Evolutionary conservation across 2,329 filamentous ascomycete genomes (phyloP), one percentile per base, ranked within the genome.

Genomic region (Teratosphaeria epicoccoides): DNA sequence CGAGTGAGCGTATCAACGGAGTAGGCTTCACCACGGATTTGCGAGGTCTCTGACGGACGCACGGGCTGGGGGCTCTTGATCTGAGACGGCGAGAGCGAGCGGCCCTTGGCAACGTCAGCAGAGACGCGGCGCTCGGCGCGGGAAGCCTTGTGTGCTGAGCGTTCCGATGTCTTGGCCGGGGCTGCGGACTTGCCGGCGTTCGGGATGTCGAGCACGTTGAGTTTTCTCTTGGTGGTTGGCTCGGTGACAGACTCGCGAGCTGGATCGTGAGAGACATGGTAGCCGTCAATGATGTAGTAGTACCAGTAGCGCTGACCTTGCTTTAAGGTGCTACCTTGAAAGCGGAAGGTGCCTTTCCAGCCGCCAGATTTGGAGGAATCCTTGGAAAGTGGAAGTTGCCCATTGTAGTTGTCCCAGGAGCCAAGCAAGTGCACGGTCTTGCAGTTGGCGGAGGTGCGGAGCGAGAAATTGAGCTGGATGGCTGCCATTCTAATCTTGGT

Each of bases 251-350:
- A 91, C 66, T 86, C 78, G 70, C 89, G 84, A 70, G 87, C 87
- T 62, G 91, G 90, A 76, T 97, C 93, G 80, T 97, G 91, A 56
- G 90, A 90, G 70, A 95, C 85, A 72, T 96, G 90, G 82, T 96
- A 96, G 63, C 93, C 93, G 71, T 98, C 93, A 72, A 97, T 93
- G 83, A 97, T 96, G 80, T 96, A 98, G 83, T 98, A 98, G 84
- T 97, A 98, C 93, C 93, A 98, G 83, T 97, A 97, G 69, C 91
- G 85, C 70, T 88, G 83, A 70, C 91, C 89, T 64, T 88, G 78
- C 77, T 91, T 84, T 64, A 97, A 81, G 55, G 88, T 91, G 57
- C 82, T 75, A 69, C 85, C 85, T 74, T 93, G 87, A 76, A 98
- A 96, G 75, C 88, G 85, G 79, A 98, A 96, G 66, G 88, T 94